A percentile compares a stretch with the other conserved stretches of the same genome.
Evolutionary conservation across 192 early-diverging fungal genomes (phyloP).

Genomic region (Dimargaris xerosporica): DNA sequence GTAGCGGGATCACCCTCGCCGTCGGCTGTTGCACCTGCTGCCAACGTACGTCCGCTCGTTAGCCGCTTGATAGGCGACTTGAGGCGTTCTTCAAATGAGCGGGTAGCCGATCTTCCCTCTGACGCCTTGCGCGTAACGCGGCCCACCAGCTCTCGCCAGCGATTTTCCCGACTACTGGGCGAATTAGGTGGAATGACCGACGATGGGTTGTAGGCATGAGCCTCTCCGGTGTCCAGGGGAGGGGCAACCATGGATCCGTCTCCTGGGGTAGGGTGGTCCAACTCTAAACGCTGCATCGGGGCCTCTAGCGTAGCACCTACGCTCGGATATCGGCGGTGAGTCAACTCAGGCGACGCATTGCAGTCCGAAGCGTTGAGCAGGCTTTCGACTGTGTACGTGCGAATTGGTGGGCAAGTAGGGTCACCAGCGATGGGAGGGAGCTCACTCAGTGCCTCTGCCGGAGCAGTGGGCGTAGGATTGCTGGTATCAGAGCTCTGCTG

Average conservation of each 20-base stretch:
- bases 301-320: background rate
- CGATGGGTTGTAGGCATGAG: too few relatives aligned
- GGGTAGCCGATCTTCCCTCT: background rate
- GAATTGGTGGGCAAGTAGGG: background rate
- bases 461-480: background rate
- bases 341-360: background rate
- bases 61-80: background rate
- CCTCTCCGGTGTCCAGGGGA: too few relatives aligned
- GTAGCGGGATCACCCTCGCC: background rate
- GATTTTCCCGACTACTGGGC: background rate
- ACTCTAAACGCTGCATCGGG: conserved; percentile 2
- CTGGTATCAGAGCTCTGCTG: background rate
- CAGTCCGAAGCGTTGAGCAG: background rate
- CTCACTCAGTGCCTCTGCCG: background rate
- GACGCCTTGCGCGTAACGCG: too few relatives aligned
- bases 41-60: background rate
- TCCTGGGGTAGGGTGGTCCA: too few relatives aligned
- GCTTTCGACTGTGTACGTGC: background rate
- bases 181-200: background rate
- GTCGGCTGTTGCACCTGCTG: background rate
- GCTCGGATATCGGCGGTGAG: too few relatives aligned
- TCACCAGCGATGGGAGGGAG: background rate
- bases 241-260: too few relatives aligned
- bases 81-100: background rate
- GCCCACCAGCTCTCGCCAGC: conserved; percentile 10